Conservation (phyloP, 2,329 filamentous ascomycete species). For the Cryphonectria nitschkei region DNA sequence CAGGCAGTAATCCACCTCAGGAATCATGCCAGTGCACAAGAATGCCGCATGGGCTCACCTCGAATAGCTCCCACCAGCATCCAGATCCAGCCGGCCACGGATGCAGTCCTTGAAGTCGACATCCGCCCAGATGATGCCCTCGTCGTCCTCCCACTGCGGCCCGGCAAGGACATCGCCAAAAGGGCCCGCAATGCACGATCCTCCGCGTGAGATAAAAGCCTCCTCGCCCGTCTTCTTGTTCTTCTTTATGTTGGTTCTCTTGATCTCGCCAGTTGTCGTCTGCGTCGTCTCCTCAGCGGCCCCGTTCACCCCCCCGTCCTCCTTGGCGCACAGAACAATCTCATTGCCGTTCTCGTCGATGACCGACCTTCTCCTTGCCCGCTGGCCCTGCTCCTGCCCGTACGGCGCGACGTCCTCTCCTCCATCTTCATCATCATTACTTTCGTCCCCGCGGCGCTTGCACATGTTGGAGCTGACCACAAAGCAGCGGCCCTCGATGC, state of each 20-base stretch:
- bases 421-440: constrained; percentile 40
- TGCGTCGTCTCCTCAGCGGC: constrained; percentile 16
- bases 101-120: constrained; percentile 89
- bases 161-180: constrained; percentile 79
- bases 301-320: constrained; percentile 16
- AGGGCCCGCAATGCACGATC: constrained; percentile 80
- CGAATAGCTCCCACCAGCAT: constrained; percentile 85
- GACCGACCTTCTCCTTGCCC: constrained; percentile 29
- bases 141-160: constrained; percentile 81
- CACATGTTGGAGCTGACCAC: constrained; percentile 88
- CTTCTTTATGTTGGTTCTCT: neutral
- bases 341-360: constrained; percentile 46
- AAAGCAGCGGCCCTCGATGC: constrained; percentile 80
- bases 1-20: neutral
- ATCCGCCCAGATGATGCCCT: constrained; percentile 69
- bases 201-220: constrained; percentile 69
- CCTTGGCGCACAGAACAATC: constrained; percentile 42
- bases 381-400: constrained; percentile 17
- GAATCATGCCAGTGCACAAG: no score
- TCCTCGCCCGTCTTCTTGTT: constrained; percentile 39
- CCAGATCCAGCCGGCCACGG: constrained; percentile 78
- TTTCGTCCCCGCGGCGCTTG: constrained; percentile 58
- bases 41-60: constrained; percentile 52
- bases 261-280: constrained; percentile 27
- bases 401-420: constrained; percentile 49